Evolutionary conservation across 495 filamentous ascomycete species (phyloP), one percentile per base, ranked within the genome.

Genomic region (Penicillium maclennaniae): DNA sequence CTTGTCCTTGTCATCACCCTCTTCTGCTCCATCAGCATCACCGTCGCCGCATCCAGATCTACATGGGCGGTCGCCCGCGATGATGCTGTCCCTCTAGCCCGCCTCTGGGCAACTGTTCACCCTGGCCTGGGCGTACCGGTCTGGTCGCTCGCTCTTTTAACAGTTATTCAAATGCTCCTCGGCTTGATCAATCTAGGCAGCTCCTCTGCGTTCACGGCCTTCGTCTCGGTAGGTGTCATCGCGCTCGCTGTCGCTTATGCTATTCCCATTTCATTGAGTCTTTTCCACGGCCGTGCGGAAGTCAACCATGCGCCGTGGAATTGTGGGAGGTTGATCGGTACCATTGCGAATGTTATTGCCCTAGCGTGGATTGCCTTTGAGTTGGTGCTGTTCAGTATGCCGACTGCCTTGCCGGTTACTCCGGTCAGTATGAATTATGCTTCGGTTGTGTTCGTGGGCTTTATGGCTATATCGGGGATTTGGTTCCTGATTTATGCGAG

Each of bases 161-260:
- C 72, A 0, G 23, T 64, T 0, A 61, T 75, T 40, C 76, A 82
- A 15, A 71, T 78, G 49, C 54, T 76, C 4, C 66, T 87, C 1
- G 81, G 80, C 0, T 64, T 86, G n/a, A 86, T 87, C 61, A 84
- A 83, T 53, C 75, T 87, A n/a, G 82, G 82, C 17, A 80, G 75
- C 16, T 60, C 69, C 7, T 75, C 74, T 8, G 83, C 83, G 7
- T 83, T 86, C 67, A 84, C 80, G 43, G 82, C 81, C 10, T 86
- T 87, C 57, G 81, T 79, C 16, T 83, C 81, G 8, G 80, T 85
- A 3, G 83, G 81, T 12, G 81, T 85, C 43, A 83, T 86, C 34
- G 77, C 72, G 9, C 66, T 86, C 44, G 82, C 81, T 0, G 66
- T 78, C 25, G 76, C 79, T 19, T 87, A 87, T 54, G 79, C 72